Base-by-base conservation (phyloP, 2,329 filamentous ascomycete genomes). In the Aspergillus udagawae region DNA sequence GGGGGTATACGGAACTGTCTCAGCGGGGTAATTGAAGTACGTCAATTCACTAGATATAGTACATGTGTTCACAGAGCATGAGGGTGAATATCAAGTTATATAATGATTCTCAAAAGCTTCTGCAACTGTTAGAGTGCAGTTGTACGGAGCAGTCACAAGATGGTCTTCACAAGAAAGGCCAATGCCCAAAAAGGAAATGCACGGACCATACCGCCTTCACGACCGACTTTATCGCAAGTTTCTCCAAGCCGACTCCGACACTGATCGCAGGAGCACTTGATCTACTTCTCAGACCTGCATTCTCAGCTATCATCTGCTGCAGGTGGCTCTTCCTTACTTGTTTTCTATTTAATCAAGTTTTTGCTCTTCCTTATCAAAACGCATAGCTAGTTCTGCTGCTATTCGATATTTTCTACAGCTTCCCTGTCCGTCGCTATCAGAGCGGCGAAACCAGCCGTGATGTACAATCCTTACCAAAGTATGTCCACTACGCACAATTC, bases 381-480 rank as follows among this genome's bases (percentile, higher is more conserved):
- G 4, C 21, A 23, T 23, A 10, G 44, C 44, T 23, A 27, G 44
- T 25, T 47, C 44, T 47, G 21, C 23, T 10, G 12, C 10, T 20
- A 47, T 25, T 23, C 10, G 23, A 47, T 47, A 45, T 48, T 50
- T 51, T 52, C 35, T 38, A 49, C 25, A 45, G 9, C 38, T 41
- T 21, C 21, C 44, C 9, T 10, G 20, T 27, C 44, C 12, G 45
- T 44, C 50, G 20, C 54, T 51, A 48, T 51, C 45, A 49, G 49
- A 61, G 58, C 60, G 61, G 53, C 57, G 52, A 63, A 60, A 52
- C 48, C 57, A 20, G 54, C 49, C 62, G 66, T 57, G 41, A 78
- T 78, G 76, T 78, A 77, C 60, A 77, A 77, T 62, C 73, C 75
- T 54, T 78, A 78, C 60, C 75, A 76, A 69, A 61, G 75, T 75